Conservation (phyloP, 306 rosid genomes). For the Cyclanthera cordifolia region DNA sequence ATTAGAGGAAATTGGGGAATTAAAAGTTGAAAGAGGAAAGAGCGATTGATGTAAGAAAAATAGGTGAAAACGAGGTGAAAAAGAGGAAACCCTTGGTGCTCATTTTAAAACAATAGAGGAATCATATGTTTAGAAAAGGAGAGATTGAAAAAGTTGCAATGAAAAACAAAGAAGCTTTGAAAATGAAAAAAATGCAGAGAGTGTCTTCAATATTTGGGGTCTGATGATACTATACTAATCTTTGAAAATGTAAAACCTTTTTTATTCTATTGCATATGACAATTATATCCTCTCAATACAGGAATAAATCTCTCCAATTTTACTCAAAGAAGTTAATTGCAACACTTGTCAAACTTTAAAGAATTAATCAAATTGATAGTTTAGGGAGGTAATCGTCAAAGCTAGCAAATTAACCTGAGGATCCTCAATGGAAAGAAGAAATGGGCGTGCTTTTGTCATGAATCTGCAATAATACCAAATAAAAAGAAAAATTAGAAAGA, state of each 20-base stretch:
- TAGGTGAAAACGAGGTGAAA: too few species aligned
- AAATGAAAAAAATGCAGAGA: too few species aligned
- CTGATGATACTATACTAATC: too few species aligned
- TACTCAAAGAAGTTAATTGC: too few species aligned
- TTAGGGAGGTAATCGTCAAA: too few species aligned
- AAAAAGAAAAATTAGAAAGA: neutral
- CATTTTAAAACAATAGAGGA: conserved; percentile 37
- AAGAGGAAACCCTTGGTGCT: conserved; percentile 29
- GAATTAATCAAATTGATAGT: too few species aligned
- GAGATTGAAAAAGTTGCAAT: conserved; percentile 31
- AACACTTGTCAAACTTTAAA: too few species aligned
- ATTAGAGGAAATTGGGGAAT: conserved; percentile 43
- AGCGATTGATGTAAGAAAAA: conserved; percentile 33
- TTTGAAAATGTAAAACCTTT: too few species aligned
- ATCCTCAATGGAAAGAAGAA: conserved; percentile 83
- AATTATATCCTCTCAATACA: too few species aligned
- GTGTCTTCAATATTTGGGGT: too few species aligned
- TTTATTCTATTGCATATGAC: too few species aligned
- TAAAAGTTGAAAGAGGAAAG: conserved; percentile 51
- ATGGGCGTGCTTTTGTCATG: conserved; percentile 35
- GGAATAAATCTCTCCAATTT: too few species aligned
- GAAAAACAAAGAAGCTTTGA: conserved; percentile 52
- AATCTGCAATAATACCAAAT: conserved; percentile 36
- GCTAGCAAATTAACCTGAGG: conserved; percentile 62
- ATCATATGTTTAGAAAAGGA: conserved; percentile 32